Evolutionary conservation across 2,329 filamentous ascomycete species (phyloP).

Genomic region (Talaromyces sp.): DNA sequence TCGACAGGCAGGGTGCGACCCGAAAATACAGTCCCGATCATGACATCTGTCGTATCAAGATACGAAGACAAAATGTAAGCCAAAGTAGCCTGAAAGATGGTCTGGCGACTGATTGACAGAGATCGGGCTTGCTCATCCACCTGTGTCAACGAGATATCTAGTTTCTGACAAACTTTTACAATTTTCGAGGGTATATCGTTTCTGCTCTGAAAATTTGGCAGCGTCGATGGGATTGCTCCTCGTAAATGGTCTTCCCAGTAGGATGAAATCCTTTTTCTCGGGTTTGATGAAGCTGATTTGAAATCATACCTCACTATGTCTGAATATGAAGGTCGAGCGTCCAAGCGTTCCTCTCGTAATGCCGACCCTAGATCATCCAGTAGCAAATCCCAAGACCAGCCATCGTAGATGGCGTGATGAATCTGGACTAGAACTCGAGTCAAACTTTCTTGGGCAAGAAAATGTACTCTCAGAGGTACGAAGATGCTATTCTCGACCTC

Average conservation of each 20-base stretch:
- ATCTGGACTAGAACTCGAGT: constrained; percentile 49
- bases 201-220: constrained; percentile 55
- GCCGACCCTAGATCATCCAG: constrained; percentile 58
- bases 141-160: constrained; percentile 30
- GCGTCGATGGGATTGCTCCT: constrained; percentile 46
- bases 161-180: constrained; percentile 17
- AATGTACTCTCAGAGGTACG: constrained; percentile 58
- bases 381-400: constrained; percentile 82
- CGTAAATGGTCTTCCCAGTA: constrained; percentile 68
- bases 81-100: constrained; percentile 69
- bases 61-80: constrained; percentile 61
- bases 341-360: constrained; percentile 30
- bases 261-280: constrained; percentile 40
- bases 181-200: constrained; percentile 22
- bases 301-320: constrained; percentile 51
- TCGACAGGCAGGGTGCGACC: constrained; percentile 68
- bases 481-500: constrained; percentile 38
- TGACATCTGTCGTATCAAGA: constrained; percentile 58
- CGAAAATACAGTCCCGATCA: constrained; percentile 75
- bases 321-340: constrained; percentile 53
- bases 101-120: constrained; percentile 56
- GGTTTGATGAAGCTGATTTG: constrained; percentile 18
- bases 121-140: constrained; percentile 33
- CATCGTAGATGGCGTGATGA: constrained; percentile 84
- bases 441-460: constrained; percentile 28